Conservation (phyloP, 768 basidiomycete species). For the Austroboletus eburneus region DNA sequence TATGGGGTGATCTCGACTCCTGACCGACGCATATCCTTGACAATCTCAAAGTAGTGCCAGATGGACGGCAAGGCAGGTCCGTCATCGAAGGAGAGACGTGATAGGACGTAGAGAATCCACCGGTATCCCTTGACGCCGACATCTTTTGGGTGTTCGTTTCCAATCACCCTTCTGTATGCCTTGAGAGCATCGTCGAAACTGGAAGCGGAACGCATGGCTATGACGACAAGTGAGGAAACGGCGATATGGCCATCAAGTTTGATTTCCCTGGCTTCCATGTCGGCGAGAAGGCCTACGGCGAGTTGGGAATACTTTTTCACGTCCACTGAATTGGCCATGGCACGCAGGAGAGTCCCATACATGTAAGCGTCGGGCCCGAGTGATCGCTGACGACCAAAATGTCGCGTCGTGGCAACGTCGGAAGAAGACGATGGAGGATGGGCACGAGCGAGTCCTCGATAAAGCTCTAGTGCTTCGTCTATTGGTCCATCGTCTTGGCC, state of each 20-base stretch:
- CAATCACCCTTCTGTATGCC: conserved; percentile 46
- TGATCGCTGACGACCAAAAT: conserved; percentile 32
- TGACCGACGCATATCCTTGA: conserved; percentile 72
- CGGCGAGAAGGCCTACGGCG: conserved; percentile 51
- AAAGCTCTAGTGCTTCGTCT: conserved; percentile 52
- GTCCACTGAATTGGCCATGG: conserved; percentile 42
- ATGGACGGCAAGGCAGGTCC: conserved; percentile 37
- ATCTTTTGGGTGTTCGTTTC: conserved; percentile 22
- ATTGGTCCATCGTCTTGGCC: conserved; percentile 40
- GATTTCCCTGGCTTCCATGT: conserved; percentile 57
- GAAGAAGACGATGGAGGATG: conserved; percentile 23
- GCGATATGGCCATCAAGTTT: conserved; percentile 42
- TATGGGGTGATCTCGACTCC: conserved; percentile 53
- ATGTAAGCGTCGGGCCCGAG: conserved; percentile 47
- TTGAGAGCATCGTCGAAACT: conserved; percentile 57
- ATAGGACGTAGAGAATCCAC: conserved; percentile 61
- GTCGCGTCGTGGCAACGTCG: conserved; percentile 4
- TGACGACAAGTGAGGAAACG: conserved; percentile 49
- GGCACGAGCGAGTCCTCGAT: conserved; percentile 41
- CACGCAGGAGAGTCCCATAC: conserved; percentile 51
- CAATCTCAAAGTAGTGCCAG: conserved; percentile 66
- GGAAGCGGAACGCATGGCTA: conserved; percentile 62
- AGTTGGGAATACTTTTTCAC: conserved; percentile 45
- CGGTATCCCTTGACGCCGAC: conserved; percentile 59
- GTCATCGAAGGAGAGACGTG: conserved; percentile 50